Base-by-base conservation (phyloP, 176 grass and related monocot species). In the Elymus sibiricus region DNA sequence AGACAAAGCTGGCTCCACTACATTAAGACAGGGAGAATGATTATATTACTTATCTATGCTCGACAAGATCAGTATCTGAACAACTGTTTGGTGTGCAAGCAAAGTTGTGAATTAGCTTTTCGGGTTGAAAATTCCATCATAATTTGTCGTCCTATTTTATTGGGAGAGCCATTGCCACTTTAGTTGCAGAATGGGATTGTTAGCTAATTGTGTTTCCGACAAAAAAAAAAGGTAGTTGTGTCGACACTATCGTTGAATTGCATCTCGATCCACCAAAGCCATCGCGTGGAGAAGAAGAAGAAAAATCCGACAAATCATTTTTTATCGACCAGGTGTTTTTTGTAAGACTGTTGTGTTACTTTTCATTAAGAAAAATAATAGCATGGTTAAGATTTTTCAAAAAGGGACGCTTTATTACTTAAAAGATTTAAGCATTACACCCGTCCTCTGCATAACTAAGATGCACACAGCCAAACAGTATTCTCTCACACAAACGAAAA, bases 41-140 rank as follows among this genome's bases (percentile, higher is more conserved):
- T 55, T 21, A 46, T 69, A 67, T 76, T 79, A 35, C 5, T 70
- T 75, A 7, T 78, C 42, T 89, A 44, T 76, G 51, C 58, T 76
- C 22, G 76, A 80, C 77, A 85, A 81, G 47, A 76, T 76, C 46
- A 82, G 88, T 78, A 82, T 64, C 64, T 10, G 63, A 86, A 82
- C 78, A 90, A 86, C 83, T 72, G 78, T 82, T 82, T 78, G 72
- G 83, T 86, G 79, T 78, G 72, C 43, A 78, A 70, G 79, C 79
- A 82, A 90, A 86, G 79, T 43, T 90, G 64, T 16, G 40, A 55
- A 29, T 74, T 75, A 75, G 25, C 72, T 72, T 86, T 77, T 64
- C 43, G 28, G 6, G 13, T 70, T 70, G 17, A 64, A 90, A 77
- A 71, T 82, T 40, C 49, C 2, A 75, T 34, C 25, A 51, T 25